These are phyloP conservation scores for Jamesozyma jinghongensis DNA, from an alignment of 805 yeast genomes.

Conservation along the genomic window DNA sequence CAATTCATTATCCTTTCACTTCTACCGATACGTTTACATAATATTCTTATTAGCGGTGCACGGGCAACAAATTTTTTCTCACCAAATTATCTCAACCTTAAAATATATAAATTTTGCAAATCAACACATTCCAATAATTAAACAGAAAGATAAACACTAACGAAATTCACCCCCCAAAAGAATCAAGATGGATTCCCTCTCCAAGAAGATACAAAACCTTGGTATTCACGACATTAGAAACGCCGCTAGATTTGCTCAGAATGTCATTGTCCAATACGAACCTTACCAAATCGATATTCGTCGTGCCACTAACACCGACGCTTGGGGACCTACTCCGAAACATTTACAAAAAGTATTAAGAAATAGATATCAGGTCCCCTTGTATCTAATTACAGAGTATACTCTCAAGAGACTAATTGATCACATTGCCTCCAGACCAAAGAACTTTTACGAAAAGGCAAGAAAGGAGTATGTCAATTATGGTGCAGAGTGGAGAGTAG, in stretches of 20 bases:
- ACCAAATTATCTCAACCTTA: too few species aligned
- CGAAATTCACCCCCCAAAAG: too few species aligned
- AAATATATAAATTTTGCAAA: too few species aligned
- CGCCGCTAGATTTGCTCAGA: slow-evolving; percentile 34
- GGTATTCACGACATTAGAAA: slow-evolving; percentile 34
- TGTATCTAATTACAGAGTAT: slow-evolving; percentile 29
- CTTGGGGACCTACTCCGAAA: slow-evolving; percentile 44
- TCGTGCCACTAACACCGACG: slow-evolving; percentile 41
- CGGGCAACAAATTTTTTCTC: too few species aligned
- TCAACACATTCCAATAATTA: too few species aligned
- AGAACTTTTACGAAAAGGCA: slow-evolving; percentile 32
- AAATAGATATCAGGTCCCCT: slow-evolving; percentile 25
- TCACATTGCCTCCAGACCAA: slow-evolving; percentile 31
- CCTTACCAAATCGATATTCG: slow-evolving; percentile 34
- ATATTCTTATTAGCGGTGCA: too few species aligned
- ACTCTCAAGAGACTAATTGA: slow-evolving; percentile 30
- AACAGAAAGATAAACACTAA: too few species aligned
- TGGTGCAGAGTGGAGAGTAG: slow-evolving; percentile 36
- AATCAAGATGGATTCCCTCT: slow-evolving; percentile 26
- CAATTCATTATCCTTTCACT: too few species aligned
- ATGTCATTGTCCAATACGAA: slow-evolving; percentile 31
- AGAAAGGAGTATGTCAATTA: slow-evolving; percentile 33
- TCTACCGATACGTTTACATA: too few species aligned
- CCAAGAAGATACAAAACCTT: slow-evolving; percentile 29
- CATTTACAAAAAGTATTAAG: slow-evolving; percentile 33